Base-by-base conservation (phyloP, 2,329 filamentous ascomycete genomes). In the Microcyclosporella mali region DNA sequence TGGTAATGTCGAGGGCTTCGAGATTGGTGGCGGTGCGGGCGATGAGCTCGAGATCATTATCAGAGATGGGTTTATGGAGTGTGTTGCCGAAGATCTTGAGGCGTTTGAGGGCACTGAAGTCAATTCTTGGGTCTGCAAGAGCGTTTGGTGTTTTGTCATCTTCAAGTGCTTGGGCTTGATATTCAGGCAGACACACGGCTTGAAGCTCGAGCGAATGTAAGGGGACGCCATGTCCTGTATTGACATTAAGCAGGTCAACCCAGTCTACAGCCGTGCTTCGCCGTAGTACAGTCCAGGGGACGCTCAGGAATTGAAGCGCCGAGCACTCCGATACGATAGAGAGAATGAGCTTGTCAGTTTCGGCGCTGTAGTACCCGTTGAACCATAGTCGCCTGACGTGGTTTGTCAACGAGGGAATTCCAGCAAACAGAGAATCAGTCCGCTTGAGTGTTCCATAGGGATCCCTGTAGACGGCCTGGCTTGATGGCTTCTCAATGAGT, bases 21-120 rank as follows among this genome's bases (percentile, higher is more conserved):
- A 77, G 68, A 35, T 66, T 66, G 1, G 66, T 72, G 6, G 73
- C 73, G 1, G 72, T 75, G 34, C 66, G 66, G 17, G 74, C 69
- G 43, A 77, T 74, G 38, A 66, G 64, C 29, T 64, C 61, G 19
- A 77, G 61, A 49, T 77, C 74, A 2, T 60, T 56, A 45, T 77
- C 73, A 28, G 60, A 69, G 48, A 77, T 62, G 3, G 73, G 73
- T 62, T 71, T 72, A 58, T 74, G 68, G 32, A 67, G 68, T 6
- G 73, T 74, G 58, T 75, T 70, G 43, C 74, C 74, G 49, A 75
- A 74, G 44, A 77, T 66, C 58, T 77, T 77, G 40, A 77, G 59
- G 15, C 71, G 69, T 41, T 66, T 67, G 33, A 77, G 64, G 25
- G 66, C 62, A 46, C 69, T 61, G 52, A 77, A 76, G 57, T 74